phyloP scores from a whole-genome alignment of 2,329 filamentous ascomycete genomes.

The Aspergillus sp. region DNA sequence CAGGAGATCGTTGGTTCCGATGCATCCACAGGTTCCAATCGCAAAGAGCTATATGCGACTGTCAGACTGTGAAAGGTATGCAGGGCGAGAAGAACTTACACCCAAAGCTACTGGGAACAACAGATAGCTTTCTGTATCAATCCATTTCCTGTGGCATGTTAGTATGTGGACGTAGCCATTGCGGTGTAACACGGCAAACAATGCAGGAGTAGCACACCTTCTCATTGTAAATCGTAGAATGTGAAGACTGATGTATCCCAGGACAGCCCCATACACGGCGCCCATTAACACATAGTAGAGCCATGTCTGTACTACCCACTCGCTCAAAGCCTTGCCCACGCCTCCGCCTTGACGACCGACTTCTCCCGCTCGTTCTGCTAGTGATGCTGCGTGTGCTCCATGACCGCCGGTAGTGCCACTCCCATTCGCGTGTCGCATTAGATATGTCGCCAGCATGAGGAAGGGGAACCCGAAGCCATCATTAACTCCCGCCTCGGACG shows the following conservation, averaged over 20 bases:
- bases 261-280: neutral
- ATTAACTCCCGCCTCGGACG: conserved; percentile 5
- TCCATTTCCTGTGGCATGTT: neutral
- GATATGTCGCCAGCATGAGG: conserved; percentile 4
- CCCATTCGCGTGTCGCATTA: conserved; percentile 2
- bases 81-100: neutral
- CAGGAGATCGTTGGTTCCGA: conserved; percentile 4
- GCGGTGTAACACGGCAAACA: neutral
- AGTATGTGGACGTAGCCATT: neutral
- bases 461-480: conserved; percentile 7
- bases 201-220: neutral
- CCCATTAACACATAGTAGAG: conserved; percentile 5
- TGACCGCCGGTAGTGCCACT: neutral
- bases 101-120: neutral
- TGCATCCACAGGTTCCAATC: conserved; percentile 1
- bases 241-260: conserved; percentile 1
- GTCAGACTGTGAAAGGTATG: neutral
- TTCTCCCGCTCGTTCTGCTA: neutral
- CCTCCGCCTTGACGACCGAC: conserved; percentile 4
- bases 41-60: neutral
- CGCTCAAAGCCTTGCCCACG: neutral
- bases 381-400: neutral
- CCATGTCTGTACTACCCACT: conserved; percentile 6
- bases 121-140: conserved; percentile 4
- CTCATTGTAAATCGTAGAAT: neutral